These are phyloP conservation scores for Leptomonas seymouri DNA, from an alignment of 208 protist genomes.

Conservation along the genomic window DNA sequence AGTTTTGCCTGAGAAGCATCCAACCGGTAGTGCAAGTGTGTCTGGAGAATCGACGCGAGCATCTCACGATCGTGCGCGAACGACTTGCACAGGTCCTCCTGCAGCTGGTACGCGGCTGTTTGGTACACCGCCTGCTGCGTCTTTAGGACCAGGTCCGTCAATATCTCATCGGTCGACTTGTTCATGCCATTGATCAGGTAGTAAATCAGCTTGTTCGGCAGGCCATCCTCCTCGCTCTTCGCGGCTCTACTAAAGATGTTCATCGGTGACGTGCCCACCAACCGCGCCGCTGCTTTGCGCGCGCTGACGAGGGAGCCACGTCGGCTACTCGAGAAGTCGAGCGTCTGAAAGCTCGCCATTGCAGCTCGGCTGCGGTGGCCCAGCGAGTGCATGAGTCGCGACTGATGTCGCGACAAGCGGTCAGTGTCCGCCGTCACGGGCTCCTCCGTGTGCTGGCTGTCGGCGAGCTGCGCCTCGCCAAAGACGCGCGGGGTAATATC, in stretches of 20 bases:
- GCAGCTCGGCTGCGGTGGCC: conserved; percentile 36
- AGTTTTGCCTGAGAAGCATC: conserved; percentile 22
- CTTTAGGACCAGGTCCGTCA: conserved; percentile 42
- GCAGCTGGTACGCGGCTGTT: conserved; percentile 62
- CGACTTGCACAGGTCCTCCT: conserved; percentile 65
- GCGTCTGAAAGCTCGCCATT: conserved; percentile 30
- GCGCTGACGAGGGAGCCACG: conserved; percentile 23
- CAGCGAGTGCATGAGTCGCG: conserved; percentile 20
- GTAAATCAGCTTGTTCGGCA: conserved; percentile 63
- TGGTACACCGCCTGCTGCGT: conserved; percentile 51
- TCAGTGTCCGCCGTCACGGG: conserved; percentile 39
- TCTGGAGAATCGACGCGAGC: conserved; percentile 48
- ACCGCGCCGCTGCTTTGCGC: conserved; percentile 20
- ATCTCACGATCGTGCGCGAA: conserved; percentile 49
- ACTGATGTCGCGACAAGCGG: conserved; percentile 33
- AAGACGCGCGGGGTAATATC: conserved; percentile 66
- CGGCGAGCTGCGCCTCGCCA: conserved; percentile 52
- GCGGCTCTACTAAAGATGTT: conserved; percentile 43
- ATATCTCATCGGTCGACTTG: conserved; percentile 42
- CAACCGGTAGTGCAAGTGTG: conserved; percentile 40
- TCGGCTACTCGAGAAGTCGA: conserved; percentile 39
- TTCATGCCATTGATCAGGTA: conserved; percentile 65
- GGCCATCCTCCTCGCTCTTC: conserved; percentile 43
- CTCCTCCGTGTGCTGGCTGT: conserved; percentile 79
- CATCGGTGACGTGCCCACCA: conserved; percentile 24